phyloP scores from a whole-genome alignment of 2,329 filamentous ascomycete species.

The Beauveria sp. region DNA sequence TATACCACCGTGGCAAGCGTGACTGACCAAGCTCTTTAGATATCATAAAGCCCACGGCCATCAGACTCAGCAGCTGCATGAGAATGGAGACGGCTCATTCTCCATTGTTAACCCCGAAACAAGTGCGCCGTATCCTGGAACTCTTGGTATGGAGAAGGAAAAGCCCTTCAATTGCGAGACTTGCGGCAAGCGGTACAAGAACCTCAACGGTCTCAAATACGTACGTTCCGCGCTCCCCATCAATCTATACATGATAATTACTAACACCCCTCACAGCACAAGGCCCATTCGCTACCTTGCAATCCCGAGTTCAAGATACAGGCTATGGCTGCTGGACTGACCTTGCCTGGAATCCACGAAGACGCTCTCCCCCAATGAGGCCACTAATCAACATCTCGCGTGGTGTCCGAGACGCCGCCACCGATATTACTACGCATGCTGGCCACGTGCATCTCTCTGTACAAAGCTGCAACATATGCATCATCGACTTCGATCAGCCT shows the following conservation, averaged over 20 bases:
- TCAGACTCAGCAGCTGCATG: constrained; percentile 91
- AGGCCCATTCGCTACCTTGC: constrained; percentile 78
- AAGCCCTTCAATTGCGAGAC: constrained; percentile 97
- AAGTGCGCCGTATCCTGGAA: constrained; percentile 87
- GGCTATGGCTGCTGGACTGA: constrained; percentile 37
- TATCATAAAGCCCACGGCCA: constrained; percentile 81
- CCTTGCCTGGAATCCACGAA: constrained; percentile 36
- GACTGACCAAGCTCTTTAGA: constrained; percentile 31
- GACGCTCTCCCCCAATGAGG: constrained; percentile 27
- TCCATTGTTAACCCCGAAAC: constrained; percentile 97
- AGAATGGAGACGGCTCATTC: constrained; percentile 94
- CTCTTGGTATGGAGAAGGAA: constrained; percentile 99
- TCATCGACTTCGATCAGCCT: neutral
- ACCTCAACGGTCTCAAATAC: constrained; percentile 96
- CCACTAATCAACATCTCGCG: neutral
- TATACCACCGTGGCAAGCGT: neutral
- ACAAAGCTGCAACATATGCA: constrained; percentile 9
- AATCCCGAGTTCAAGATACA: constrained; percentile 65
- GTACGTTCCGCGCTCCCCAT: constrained; percentile 34
- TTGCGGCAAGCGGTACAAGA: constrained; percentile 98
- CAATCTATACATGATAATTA: neutral
- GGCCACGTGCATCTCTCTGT: constrained; percentile 4
- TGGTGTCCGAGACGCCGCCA: neutral
- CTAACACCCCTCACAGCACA: constrained; percentile 47
- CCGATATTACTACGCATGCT: constrained; percentile 1